These are phyloP conservation scores for Ailanthus altissimus DNA, from an alignment of 345 rosid species.

Conservation along the genomic window DNA sequence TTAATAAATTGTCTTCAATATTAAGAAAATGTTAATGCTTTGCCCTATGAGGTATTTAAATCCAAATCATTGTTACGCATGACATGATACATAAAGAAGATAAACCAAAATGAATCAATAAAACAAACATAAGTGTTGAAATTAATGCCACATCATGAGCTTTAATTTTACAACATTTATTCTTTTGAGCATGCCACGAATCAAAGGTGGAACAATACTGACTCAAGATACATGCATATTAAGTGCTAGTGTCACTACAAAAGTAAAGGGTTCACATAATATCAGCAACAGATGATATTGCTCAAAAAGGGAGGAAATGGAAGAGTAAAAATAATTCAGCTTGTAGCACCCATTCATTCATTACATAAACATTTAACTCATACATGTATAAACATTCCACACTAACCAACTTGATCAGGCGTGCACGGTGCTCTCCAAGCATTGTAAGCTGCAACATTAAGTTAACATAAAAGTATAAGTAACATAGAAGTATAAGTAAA, in stretches of 20 bases:
- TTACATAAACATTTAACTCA: not conserved
- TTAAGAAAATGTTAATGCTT: not conserved
- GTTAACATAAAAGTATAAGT: not conserved
- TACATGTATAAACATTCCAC: not conserved
- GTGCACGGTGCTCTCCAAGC: conserved; percentile 79
- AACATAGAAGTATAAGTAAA: not conserved
- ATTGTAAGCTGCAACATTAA: conserved; percentile 68
- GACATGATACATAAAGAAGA: not conserved
- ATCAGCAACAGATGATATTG: not conserved
- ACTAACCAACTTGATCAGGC: conserved; percentile 89
- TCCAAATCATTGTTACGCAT: not conserved
- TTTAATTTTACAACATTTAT: not conserved
- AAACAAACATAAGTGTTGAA: not conserved
- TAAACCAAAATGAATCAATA: not conserved
- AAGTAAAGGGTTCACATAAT: not conserved
- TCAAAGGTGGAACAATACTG: not conserved
- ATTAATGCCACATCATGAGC: not conserved
- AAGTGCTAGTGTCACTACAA: too few species aligned
- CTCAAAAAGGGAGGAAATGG: not conserved
- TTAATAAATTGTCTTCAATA: not conserved
- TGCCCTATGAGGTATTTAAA: not conserved
- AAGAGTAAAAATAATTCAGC: not conserved
- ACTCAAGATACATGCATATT: not conserved
- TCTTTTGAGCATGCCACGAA: not conserved
- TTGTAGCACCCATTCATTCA: conserved; percentile 1